Evolutionary conservation across 73 alveolate species (phyloP).

Genomic region (Uronychia binucleata): DNA sequence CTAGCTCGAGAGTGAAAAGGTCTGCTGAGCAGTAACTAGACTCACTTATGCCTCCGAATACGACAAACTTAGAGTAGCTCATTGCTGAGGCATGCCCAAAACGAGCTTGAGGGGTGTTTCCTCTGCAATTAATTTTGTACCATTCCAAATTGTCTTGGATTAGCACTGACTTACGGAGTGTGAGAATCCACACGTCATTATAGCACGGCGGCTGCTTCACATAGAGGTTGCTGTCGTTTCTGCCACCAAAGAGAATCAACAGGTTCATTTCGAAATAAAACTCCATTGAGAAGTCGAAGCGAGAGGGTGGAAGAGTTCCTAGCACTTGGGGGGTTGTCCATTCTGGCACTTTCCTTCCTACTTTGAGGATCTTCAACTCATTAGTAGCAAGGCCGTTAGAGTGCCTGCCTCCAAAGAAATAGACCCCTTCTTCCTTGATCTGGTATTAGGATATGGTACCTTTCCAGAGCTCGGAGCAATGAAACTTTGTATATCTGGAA

Average conservation of each 20-base stretch:
- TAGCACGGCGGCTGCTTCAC: constrained; percentile 1
- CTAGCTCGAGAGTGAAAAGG: background rate
- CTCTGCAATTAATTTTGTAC: background rate
- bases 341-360: constrained; percentile 23
- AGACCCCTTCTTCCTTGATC: constrained; percentile 56
- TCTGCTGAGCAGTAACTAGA: background rate
- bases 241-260: constrained; percentile 58
- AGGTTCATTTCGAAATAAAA: constrained; percentile 31
- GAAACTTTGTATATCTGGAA: constrained; percentile 16
- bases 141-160: background rate
- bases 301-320: constrained; percentile 41
- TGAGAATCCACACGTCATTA: constrained; percentile 59
- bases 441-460: background rate
- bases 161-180: background rate
- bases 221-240: constrained; percentile 29
- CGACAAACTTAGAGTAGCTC: background rate
- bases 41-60: background rate
- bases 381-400: constrained; percentile 40
- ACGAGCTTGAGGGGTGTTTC: background rate
- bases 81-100: background rate
- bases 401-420: constrained; percentile 64
- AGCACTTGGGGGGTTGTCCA: constrained; percentile 33
- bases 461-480: background rate
- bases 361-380: constrained; percentile 32
- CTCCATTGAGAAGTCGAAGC: constrained; percentile 54